Conservation (phyloP, 2,329 filamentous ascomycete genomes). For the Tolypocladium capitatum region DNA sequence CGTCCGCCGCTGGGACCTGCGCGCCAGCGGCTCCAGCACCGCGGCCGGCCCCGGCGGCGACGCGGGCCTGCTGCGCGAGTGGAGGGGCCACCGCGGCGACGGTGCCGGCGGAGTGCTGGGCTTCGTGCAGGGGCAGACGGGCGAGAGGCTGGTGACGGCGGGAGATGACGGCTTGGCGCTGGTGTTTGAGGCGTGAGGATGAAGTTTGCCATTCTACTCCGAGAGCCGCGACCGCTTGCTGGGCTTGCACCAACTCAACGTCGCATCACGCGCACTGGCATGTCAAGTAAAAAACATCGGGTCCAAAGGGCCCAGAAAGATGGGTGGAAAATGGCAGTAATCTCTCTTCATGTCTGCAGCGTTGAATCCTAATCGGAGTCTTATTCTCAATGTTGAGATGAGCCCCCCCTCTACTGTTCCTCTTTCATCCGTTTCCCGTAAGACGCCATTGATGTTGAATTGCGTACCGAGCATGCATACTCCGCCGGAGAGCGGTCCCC, state of each 20-base stretch:
- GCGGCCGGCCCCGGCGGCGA: slow-evolving; percentile 26
- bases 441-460: slow-evolving; percentile 11
- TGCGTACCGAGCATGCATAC: neutral
- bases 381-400: slow-evolving; percentile 11
- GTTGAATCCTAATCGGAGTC: neutral
- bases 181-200: slow-evolving; percentile 46
- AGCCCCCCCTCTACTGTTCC: neutral
- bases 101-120: slow-evolving; percentile 80
- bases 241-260: neutral
- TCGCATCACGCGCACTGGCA: neutral
- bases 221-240: neutral
- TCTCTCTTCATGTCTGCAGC: neutral
- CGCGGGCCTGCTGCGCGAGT: slow-evolving; percentile 65
- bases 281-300: neutral
- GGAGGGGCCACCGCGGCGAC: slow-evolving; percentile 77
- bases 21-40: slow-evolving; percentile 25
- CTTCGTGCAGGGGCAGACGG: slow-evolving; percentile 71
- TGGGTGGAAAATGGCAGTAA: neutral
- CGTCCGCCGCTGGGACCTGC: slow-evolving; percentile 73
- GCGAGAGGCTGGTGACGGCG: slow-evolving; percentile 69
- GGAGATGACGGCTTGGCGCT: slow-evolving; percentile 70
- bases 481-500: neutral
- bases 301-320: neutral
- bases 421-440: neutral
- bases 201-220: neutral